Conservation (phyloP, 495 filamentous ascomycete species). For the Aspergillus coremiiformis region DNA sequence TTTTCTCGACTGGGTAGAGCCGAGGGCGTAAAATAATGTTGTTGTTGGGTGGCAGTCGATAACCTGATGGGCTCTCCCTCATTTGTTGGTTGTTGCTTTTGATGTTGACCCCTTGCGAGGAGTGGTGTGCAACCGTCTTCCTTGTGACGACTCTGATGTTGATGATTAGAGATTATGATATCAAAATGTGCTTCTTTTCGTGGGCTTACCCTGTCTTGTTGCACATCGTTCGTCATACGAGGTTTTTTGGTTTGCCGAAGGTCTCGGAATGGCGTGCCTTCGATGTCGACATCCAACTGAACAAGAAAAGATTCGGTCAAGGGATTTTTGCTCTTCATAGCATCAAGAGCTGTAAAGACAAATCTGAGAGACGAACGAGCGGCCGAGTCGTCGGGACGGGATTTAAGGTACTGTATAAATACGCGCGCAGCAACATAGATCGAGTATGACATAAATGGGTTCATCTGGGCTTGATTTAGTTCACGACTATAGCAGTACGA, state of each 20-base stretch:
- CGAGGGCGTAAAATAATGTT: neutral
- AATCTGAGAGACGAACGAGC: constrained; percentile 81
- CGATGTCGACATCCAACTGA: constrained; percentile 87
- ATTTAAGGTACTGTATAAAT: constrained; percentile 92
- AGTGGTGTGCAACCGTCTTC: neutral
- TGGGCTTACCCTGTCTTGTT: neutral
- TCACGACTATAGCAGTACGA: neutral
- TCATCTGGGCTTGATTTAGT: constrained; percentile 59
- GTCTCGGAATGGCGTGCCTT: constrained; percentile 45
- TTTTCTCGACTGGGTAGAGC: neutral
- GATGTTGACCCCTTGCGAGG: neutral
- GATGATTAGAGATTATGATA: neutral
- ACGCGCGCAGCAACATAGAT: constrained; percentile 91
- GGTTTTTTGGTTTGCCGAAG: constrained; percentile 2
- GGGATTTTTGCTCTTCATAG: constrained; percentile 80
- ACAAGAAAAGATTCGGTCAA: constrained; percentile 92
- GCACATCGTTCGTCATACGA: neutral
- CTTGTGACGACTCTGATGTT: neutral
- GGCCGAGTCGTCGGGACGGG: constrained; percentile 73
- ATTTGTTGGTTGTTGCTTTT: neutral
- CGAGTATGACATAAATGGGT: constrained; percentile 93
- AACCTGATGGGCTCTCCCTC: neutral
- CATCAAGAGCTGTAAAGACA: constrained; percentile 79
- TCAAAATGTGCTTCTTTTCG: neutral
- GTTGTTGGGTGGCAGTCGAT: neutral